A percentile compares a stretch with the other conserved stretches of the same genome.
Conservation (phyloP, 179 eudicot species). For the Pouteria campechiana region DNA sequence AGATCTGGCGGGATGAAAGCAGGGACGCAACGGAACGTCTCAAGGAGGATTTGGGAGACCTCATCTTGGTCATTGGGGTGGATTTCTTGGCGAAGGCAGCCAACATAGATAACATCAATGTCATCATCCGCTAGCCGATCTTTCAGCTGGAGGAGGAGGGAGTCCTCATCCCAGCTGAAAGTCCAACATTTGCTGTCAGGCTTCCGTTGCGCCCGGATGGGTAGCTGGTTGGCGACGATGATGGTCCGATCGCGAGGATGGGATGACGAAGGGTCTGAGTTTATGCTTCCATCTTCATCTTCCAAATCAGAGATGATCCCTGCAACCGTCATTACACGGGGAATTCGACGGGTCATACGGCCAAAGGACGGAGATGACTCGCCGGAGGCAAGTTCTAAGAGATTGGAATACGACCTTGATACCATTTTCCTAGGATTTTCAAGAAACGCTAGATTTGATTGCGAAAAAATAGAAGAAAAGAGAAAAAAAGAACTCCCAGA, state of each 20-base stretch:
- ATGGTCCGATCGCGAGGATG: slow-evolving; percentile 57
- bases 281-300: too few relatives aligned
- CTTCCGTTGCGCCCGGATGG: slow-evolving; percentile 42
- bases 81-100: slow-evolving; percentile 61
- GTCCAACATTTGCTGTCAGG: slow-evolving; percentile 44
- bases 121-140: slow-evolving; percentile 78
- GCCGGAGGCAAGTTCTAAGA: slow-evolving; percentile 41
- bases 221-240: slow-evolving; percentile 81
- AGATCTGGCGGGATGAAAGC: slow-evolving; percentile 73
- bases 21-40: slow-evolving; percentile 70
- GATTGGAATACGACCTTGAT: slow-evolving; percentile 53
- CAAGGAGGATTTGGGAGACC: slow-evolving; percentile 62
- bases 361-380: slow-evolving; percentile 26
- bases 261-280: slow-evolving; percentile 71
- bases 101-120: slow-evolving; percentile 65
- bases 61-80: slow-evolving; percentile 56
- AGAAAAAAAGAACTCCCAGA: too few relatives aligned
- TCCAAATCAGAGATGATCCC: slow-evolving; percentile 48
- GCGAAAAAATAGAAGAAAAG: too few relatives aligned
- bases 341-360: slow-evolving; percentile 25
- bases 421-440: slow-evolving; percentile 30
- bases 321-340: slow-evolving; percentile 45
- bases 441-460: too few relatives aligned
- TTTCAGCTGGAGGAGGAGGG: slow-evolving; percentile 80
- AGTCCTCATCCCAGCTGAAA: slow-evolving; percentile 91